Evolutionary conservation across 2,329 filamentous ascomycete genomes (phyloP), one percentile per base, ranked within the genome.

Genomic region (Ophiostoma montium): DNA sequence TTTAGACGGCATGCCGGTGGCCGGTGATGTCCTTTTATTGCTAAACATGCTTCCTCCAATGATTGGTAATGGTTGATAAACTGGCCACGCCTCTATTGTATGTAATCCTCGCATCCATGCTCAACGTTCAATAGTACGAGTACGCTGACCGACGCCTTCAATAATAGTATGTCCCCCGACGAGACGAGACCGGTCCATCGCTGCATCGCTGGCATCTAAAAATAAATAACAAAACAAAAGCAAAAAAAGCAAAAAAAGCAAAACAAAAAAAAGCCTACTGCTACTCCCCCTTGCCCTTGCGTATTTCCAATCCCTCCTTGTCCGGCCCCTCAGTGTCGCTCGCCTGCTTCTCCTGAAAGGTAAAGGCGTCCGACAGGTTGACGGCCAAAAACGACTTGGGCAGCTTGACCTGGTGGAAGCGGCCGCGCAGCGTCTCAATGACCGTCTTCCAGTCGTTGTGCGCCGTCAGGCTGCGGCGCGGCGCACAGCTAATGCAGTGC

Each of bases 381-480:
- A 82, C 75, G 3, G 78, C 77, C 42, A 80, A 64, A 61, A 82
- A 82, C 1, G 75, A 79, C 64, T 81, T 81, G 47, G 78, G 78
- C 12, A 82, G 60, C 66, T 81, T 81, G 56, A 82, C 78, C 60
- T 47, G 88, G 61, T 95, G 86, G 61, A 98, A 96, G 60, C 95
- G 96, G 46, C 86, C 90, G 56, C 89, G 80, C 55, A 98, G 70
- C 2, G 89, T 96, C 67, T 95, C 89, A 57, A 98, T 86, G n/a
- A 98, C 86, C 59, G 90, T 79, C 66, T 94, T 90, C 90, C 92
- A 98, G 64, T 98, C 86, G 35, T 81, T 80, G 66, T 98, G 94
- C 3, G 86, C 78, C 3, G 90, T 96, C 59, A 98, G 69, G 61
- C 86, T 94, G 54, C 92, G 76, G 54, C 89, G 75, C n/a, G 87